These are phyloP conservation scores for Mycena capillaripes DNA, from an alignment of 768 basidiomycete genomes.

Conservation along the genomic window DNA sequence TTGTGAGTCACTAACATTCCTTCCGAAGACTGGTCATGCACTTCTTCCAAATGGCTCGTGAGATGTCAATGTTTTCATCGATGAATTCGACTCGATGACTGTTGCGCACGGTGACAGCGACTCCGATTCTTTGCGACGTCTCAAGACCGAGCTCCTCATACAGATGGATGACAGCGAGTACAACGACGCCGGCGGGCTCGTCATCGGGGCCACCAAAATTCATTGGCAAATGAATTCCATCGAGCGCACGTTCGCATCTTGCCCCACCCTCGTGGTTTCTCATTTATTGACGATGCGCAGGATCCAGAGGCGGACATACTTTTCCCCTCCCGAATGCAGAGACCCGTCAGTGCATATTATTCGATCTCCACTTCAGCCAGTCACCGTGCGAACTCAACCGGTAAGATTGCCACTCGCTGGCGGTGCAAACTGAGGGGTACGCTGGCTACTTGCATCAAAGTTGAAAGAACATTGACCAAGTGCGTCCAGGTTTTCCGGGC, in stretches of 20 bases:
- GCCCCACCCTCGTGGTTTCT: neutral
- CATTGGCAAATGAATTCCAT: constrained; percentile 89
- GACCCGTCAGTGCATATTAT: constrained; percentile 82
- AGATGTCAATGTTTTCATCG: constrained; percentile 88
- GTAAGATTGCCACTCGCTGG: constrained; percentile 74
- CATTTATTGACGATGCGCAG: constrained; percentile 48
- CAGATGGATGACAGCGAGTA: constrained; percentile 92
- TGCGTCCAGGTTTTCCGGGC: constrained; percentile 71
- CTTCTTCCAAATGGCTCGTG: constrained; percentile 87
- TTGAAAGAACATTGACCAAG: neutral
- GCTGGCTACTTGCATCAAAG: constrained; percentile 38
- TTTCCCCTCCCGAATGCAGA: constrained; percentile 85
- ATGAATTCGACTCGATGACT: constrained; percentile 86
- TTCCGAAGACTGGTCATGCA: constrained; percentile 76
- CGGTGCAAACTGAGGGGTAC: constrained; percentile 75
- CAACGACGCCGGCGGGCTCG: constrained; percentile 83
- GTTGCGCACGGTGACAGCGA: constrained; percentile 85
- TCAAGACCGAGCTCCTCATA: constrained; percentile 89
- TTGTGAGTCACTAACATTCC: neutral
- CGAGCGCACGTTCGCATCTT: constrained; percentile 70
- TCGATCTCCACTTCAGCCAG: constrained; percentile 82
- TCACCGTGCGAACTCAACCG: constrained; percentile 78
- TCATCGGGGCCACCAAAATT: constrained; percentile 87
- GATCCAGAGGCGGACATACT: constrained; percentile 87
- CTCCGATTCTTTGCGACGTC: constrained; percentile 81